Conservation (phyloP, 2,329 filamentous ascomycete genomes). For the Fusarium metavorans region DNA sequence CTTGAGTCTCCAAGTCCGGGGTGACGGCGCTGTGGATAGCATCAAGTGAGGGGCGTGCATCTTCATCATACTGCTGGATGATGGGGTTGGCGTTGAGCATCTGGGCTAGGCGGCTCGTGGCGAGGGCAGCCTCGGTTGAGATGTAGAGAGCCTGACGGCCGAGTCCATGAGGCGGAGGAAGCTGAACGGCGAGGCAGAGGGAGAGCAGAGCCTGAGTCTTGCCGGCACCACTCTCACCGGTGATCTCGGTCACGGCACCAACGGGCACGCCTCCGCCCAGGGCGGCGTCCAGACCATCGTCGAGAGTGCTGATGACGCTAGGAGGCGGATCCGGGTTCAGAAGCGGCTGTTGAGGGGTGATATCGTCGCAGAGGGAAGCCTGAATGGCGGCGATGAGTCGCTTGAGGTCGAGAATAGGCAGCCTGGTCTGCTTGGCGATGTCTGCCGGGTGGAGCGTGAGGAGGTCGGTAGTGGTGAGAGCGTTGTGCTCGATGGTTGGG, state of each 20-base stretch:
- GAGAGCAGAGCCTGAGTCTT: slow-evolving; percentile 95
- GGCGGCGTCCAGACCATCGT: slow-evolving; percentile 74
- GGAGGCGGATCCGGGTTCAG: slow-evolving; percentile 8
- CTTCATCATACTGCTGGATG: slow-evolving; percentile 56
- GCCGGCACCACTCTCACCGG: slow-evolving; percentile 92
- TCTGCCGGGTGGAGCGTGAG: slow-evolving; percentile 85
- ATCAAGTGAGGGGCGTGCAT: slow-evolving; percentile 72
- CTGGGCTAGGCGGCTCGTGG: slow-evolving; percentile 84
- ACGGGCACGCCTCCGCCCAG: slow-evolving; percentile 84
- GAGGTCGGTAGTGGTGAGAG: slow-evolving; percentile 84
- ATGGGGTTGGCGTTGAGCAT: slow-evolving; percentile 77
- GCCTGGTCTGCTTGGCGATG: slow-evolving; percentile 85
- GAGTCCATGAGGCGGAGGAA: slow-evolving; percentile 78
- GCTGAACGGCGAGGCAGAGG: slow-evolving; percentile 85
- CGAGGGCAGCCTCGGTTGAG: slow-evolving; percentile 88
- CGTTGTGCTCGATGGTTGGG: slow-evolving; percentile 81
- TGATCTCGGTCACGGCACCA: slow-evolving; percentile 87
- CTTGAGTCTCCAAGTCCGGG: slow-evolving; percentile 92
- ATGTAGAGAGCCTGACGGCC: slow-evolving; percentile 87
- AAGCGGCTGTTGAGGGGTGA: slow-evolving; percentile 49
- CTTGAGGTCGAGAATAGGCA: slow-evolving; percentile 84
- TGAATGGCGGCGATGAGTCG: slow-evolving; percentile 77
- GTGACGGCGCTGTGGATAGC: slow-evolving; percentile 84
- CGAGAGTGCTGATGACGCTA: slow-evolving; percentile 79
- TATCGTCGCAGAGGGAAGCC: slow-evolving; percentile 73